Conservation (phyloP, 805 yeast genomes). For the Metschnikowia sp. region DNA sequence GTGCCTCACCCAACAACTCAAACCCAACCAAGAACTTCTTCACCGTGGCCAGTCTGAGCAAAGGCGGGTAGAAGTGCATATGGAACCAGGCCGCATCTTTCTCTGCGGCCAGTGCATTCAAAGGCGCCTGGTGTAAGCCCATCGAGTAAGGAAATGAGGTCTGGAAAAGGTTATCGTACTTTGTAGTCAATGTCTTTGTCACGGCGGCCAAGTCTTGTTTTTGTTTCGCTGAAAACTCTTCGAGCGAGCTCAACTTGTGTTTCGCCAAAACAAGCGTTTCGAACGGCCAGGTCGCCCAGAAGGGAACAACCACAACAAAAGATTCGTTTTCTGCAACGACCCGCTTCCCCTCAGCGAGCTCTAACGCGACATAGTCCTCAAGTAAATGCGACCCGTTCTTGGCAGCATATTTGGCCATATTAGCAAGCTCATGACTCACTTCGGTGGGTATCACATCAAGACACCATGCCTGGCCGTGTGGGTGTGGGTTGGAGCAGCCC, state of each 20-base stretch:
- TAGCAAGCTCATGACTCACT: slow-evolving; percentile 53
- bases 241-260: slow-evolving; percentile 48
- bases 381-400: slow-evolving; percentile 47
- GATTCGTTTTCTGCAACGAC: slow-evolving; percentile 58
- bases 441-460: slow-evolving; percentile 63
- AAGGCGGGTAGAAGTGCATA: slow-evolving; percentile 77
- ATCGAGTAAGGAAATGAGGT: slow-evolving; percentile 75
- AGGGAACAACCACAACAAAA: slow-evolving; percentile 68
- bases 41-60: slow-evolving; percentile 70
- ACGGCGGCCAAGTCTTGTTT: slow-evolving; percentile 54
- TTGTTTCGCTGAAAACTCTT: slow-evolving; percentile 45
- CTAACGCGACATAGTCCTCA: slow-evolving; percentile 60
- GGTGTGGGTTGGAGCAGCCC: slow-evolving; percentile 83
- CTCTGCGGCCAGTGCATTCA: slow-evolving; percentile 41
- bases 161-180: slow-evolving; percentile 67
- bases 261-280: slow-evolving; percentile 65
- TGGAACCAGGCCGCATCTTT: slow-evolving; percentile 52
- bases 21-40: slow-evolving; percentile 75
- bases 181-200: slow-evolving; percentile 51
- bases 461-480: slow-evolving; percentile 83
- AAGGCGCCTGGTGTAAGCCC: slow-evolving; percentile 79
- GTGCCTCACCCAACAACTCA: slow-evolving; percentile 66
- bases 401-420: slow-evolving; percentile 46
- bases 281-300: slow-evolving; percentile 84
- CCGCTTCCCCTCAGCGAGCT: slow-evolving; percentile 48